Evolutionary conservation across 306 rosid species (phyloP).

Genomic region (Ochetophila trinervis): DNA sequence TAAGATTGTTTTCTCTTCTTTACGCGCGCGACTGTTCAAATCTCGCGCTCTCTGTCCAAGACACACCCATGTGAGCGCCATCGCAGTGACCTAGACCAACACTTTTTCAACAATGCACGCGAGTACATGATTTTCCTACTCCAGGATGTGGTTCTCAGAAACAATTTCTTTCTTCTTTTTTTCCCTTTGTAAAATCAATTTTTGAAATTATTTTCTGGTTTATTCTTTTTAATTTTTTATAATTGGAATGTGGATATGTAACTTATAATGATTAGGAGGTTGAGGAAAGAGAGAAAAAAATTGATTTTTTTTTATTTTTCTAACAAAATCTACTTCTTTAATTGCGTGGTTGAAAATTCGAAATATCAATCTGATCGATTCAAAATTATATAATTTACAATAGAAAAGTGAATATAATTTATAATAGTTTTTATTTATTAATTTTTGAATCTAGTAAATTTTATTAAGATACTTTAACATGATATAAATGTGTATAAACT

Average conservation of each 20-base stretch:
- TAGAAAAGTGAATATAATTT: too few species aligned
- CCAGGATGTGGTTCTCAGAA: not conserved
- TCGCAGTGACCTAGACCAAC: conserved; percentile 3
- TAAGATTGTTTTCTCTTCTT: not conserved
- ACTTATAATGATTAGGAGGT: conserved; percentile 17
- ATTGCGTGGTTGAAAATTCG: not conserved
- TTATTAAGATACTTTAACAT: too few species aligned
- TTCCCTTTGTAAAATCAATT: not conserved
- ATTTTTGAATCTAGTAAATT: too few species aligned
- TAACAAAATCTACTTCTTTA: conserved; percentile 12
- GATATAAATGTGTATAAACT: too few species aligned
- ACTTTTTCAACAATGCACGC: not conserved
- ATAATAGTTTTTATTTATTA: too few species aligned
- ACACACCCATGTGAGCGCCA: conserved; percentile 30
- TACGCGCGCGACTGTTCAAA: not conserved
- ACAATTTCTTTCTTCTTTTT: not conserved
- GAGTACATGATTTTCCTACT: not conserved
- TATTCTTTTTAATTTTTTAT: not conserved
- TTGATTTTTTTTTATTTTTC: not conserved
- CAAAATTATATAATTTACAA: too few species aligned
- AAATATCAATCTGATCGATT: not conserved
- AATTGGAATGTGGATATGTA: not conserved
- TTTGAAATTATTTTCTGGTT: too few species aligned
- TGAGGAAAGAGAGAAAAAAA: not conserved
- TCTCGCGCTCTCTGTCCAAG: conserved; percentile 15